Evolutionary conservation across 176 grass and related monocot genomes (phyloP).

Genomic region (Olyra latifolia): DNA sequence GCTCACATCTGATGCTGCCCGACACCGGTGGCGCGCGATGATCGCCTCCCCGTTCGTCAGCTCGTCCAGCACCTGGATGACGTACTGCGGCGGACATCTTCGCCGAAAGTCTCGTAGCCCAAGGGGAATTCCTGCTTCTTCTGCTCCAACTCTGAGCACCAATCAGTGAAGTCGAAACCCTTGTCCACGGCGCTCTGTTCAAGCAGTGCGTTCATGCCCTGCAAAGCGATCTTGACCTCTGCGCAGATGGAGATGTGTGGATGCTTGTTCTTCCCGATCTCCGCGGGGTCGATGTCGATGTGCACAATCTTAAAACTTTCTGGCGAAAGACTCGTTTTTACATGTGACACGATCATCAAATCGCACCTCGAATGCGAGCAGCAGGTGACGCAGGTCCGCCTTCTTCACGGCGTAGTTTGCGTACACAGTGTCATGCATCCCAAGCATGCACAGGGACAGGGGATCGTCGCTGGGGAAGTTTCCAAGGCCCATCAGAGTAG

Average conservation of each 20-base stretch:
- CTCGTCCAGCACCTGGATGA: slow-evolving; percentile 87
- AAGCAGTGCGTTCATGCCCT: slow-evolving; percentile 70
- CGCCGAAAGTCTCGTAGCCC: slow-evolving; percentile 66
- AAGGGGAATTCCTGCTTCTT: slow-evolving; percentile 75
- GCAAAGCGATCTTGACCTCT: slow-evolving; percentile 68
- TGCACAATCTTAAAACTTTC: slow-evolving; percentile 94
- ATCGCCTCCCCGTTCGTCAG: slow-evolving; percentile 77
- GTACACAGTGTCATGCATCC: slow-evolving; percentile 94
- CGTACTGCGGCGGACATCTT: slow-evolving; percentile 71
- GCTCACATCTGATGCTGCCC: slow-evolving; percentile 99
- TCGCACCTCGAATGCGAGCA: slow-evolving; percentile 92
- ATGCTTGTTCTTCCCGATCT: slow-evolving; percentile 99
- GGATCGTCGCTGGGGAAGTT: slow-evolving; percentile 73
- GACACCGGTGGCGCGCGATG: slow-evolving; percentile 81
- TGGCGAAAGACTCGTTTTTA: slow-evolving; percentile 93
- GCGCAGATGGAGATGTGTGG: slow-evolving; percentile 92
- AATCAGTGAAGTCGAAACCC: slow-evolving; percentile 48
- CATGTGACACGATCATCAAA: slow-evolving; percentile 95
- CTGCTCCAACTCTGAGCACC: slow-evolving; percentile 68
- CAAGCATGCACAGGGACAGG: slow-evolving; percentile 81
- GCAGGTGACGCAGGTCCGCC: slow-evolving; percentile 80
- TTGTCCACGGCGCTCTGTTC: slow-evolving; percentile 33
- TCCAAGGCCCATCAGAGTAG: slow-evolving; percentile 93
- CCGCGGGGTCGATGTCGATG: slow-evolving; percentile 95
- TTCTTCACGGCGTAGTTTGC: slow-evolving; percentile 93